Evolutionary conservation across 768 basidiomycete species (phyloP).

Genomic region (Clathrus columnatus): DNA sequence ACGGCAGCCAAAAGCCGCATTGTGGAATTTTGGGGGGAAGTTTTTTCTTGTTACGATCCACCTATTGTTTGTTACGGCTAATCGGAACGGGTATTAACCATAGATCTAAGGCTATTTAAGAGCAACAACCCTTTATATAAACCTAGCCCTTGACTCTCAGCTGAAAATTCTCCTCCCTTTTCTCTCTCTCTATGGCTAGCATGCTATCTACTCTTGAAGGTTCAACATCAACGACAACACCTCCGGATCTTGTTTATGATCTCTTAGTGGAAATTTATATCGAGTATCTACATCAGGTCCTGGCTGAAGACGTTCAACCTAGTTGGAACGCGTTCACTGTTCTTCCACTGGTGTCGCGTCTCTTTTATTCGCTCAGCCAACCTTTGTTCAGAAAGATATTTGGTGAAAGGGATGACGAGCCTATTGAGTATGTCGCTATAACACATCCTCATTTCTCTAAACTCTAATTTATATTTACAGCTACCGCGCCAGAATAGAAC

Average conservation of each 20-base stretch:
- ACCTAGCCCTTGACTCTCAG: background rate
- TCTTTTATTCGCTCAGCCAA: background rate
- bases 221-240: background rate
- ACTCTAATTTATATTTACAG: background rate
- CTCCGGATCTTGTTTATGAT: background rate
- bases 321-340: conserved; percentile 6
- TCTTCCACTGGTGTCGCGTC: background rate
- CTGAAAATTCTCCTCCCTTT: background rate
- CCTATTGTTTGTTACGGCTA: background rate
- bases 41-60: too few species aligned
- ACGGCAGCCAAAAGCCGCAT: background rate
- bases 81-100: background rate
- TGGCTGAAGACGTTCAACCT: background rate
- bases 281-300: background rate
- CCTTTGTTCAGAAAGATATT: conserved; percentile 1
- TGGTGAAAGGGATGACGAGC: background rate
- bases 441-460: background rate
- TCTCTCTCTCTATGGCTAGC: background rate
- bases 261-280: background rate
- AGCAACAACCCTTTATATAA: too few species aligned
- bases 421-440: background rate
- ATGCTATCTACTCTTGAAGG: background rate
- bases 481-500: background rate
- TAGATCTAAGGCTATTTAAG: background rate
- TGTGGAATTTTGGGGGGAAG: background rate